These are phyloP conservation scores for Aschersonia sp. DNA, from an alignment of 2,329 filamentous ascomycete genomes.

Conservation along the genomic window DNA sequence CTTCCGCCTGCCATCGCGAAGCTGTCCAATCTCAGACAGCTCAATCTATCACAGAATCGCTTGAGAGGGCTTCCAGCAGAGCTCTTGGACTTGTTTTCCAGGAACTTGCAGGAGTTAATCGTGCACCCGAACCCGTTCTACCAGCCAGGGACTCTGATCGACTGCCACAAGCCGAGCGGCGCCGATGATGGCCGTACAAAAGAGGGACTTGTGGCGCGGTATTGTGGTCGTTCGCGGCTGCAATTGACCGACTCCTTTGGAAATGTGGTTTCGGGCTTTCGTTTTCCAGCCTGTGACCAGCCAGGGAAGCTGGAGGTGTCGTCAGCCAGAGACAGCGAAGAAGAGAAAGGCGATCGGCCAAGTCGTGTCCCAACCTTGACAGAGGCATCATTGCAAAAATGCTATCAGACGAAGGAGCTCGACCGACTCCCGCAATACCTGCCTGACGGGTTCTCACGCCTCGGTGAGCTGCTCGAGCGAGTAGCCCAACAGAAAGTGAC, in stretches of 20 bases:
- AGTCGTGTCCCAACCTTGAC: conserved; percentile 33
- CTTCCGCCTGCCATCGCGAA: conserved; percentile 45
- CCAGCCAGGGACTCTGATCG: conserved; percentile 16
- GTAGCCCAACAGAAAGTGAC: conserved; percentile 26
- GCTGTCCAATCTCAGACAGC: conserved; percentile 41
- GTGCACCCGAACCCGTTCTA: conserved; percentile 51
- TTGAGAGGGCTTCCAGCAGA: conserved; percentile 48
- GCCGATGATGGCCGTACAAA: neutral
- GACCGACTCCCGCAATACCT: conserved; percentile 27
- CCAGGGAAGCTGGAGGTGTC: conserved; percentile 9
- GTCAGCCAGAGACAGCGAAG: neutral
- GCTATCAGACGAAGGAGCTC: conserved; percentile 26
- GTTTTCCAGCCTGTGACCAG: conserved; percentile 10
- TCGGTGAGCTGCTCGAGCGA: conserved; percentile 24
- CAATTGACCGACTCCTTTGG: conserved; percentile 17
- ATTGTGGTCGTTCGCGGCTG: conserved; percentile 15
- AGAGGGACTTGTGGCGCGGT: conserved; percentile 11
- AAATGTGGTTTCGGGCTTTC: conserved; percentile 14
- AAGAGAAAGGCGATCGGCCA: conserved; percentile 2
- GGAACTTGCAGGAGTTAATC: conserved; percentile 35
- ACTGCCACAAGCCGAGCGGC: conserved; percentile 2
- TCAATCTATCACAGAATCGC: conserved; percentile 53
- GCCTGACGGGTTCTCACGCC: conserved; percentile 23
- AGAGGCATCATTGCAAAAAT: conserved; percentile 33
- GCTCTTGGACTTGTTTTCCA: conserved; percentile 39